Conservation (phyloP, 805 yeast genomes). For the Candida vartiovaarae region DNA sequence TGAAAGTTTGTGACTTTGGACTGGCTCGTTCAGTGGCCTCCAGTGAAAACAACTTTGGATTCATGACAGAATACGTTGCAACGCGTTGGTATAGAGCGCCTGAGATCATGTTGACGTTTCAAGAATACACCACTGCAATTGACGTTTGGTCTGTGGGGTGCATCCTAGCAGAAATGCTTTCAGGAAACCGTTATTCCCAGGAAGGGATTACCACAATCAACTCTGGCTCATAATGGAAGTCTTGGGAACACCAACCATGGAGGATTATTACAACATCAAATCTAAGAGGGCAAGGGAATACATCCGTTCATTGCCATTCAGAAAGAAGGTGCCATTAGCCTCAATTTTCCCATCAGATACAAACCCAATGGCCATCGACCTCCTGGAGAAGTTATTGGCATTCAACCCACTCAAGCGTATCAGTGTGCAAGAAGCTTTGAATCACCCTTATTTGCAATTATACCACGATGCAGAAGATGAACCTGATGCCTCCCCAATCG, state of each 20-base stretch:
- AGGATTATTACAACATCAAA: conserved; percentile 67
- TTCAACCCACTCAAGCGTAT: conserved; percentile 72
- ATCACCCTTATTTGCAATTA: conserved; percentile 61
- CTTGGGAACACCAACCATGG: conserved; percentile 67
- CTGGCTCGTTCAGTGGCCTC: conserved; percentile 53
- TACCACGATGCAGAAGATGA: conserved; percentile 74
- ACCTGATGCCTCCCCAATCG: conserved; percentile 37
- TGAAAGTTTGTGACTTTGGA: conserved; percentile 77
- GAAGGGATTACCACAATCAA: conserved; percentile 67
- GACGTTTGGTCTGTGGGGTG: conserved; percentile 83
- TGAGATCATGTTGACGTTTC: conserved; percentile 69
- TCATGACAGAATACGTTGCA: conserved; percentile 75
- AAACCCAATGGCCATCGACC: conserved; percentile 47
- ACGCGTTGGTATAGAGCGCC: conserved; percentile 86
- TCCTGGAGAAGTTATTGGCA: conserved; percentile 60
- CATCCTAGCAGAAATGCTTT: conserved; percentile 62
- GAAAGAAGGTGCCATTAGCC: conserved; percentile 47
- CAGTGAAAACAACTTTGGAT: conserved; percentile 40
- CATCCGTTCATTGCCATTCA: conserved; percentile 58
- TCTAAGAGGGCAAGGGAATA: conserved; percentile 73
- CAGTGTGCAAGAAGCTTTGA: conserved; percentile 65
- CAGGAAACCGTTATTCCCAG: conserved; percentile 61
- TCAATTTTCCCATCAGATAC: conserved; percentile 40
- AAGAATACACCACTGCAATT: conserved; percentile 68
- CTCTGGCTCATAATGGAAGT: conserved; percentile 57